Conservation (phyloP, 139 green algal species). For the Dunaliella sp. region DNA sequence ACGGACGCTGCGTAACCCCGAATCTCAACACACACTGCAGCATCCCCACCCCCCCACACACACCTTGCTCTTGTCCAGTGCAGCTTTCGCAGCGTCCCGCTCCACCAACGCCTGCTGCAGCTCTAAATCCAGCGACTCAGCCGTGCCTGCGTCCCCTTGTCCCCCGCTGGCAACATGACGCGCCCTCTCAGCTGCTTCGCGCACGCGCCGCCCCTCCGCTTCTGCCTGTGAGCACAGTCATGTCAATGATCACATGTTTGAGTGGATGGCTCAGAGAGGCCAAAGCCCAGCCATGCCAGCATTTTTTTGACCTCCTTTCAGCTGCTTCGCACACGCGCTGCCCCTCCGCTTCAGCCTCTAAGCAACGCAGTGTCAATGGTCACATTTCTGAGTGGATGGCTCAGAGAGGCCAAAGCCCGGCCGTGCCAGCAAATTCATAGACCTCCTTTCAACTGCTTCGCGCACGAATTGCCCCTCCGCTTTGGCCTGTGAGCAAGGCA, state of each 20-base stretch:
- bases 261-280: too few species aligned
- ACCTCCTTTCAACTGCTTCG: background rate
- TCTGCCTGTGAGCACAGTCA: conserved; percentile 14
- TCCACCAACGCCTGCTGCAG: background rate
- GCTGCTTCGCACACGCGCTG: background rate
- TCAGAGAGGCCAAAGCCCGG: too few species aligned
- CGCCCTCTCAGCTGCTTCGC: background rate
- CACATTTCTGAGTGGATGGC: too few species aligned
- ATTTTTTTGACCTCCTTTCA: background rate
- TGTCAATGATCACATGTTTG: too few species aligned
- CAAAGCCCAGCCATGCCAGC: background rate
- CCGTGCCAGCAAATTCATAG: background rate
- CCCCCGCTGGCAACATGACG: background rate
- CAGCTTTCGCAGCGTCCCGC: background rate
- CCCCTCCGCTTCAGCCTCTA: conserved; percentile 11
- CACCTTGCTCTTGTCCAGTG: conserved; percentile 2
- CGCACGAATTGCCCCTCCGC: background rate
- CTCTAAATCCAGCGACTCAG: background rate
- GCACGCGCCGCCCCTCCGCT: conserved; percentile 1
- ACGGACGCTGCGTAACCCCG: too few species aligned
- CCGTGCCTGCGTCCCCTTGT: background rate
- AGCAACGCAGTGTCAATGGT: too few species aligned
- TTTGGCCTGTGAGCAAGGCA: conserved; percentile 8
- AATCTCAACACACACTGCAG: too few species aligned
- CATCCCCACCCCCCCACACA: too few species aligned